Conservation (phyloP, 179 eudicot species). For the Drosera spatulata region DNA sequence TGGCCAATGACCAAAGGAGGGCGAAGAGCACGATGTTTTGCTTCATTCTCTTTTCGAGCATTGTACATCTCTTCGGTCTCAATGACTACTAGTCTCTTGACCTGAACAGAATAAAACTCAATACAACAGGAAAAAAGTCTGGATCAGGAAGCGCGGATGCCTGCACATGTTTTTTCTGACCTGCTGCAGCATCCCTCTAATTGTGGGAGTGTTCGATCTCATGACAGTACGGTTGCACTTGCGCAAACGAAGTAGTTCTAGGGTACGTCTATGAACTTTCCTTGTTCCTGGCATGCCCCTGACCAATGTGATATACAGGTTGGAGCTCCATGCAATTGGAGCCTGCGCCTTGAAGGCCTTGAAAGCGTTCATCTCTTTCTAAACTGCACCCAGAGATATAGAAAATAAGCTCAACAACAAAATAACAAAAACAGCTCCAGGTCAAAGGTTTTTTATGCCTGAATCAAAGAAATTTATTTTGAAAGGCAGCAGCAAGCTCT, state of each 20-base stretch:
- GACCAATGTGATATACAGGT: conserved; percentile 57
- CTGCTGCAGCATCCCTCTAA: conserved; percentile 78
- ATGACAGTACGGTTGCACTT: conserved; percentile 69
- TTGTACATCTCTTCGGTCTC: conserved; percentile 80
- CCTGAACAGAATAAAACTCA: conserved; percentile 18
- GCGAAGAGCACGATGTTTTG: conserved; percentile 43
- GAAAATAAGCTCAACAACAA: no score
- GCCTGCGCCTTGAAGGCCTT: conserved; percentile 15
- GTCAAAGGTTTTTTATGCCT: no score
- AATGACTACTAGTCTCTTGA: conserved; percentile 54
- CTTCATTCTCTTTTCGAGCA: conserved; percentile 47
- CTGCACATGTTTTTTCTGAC: conserved; percentile 12
- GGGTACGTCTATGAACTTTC: conserved; percentile 57
- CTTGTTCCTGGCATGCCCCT: conserved; percentile 77
- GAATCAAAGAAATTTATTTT: no score
- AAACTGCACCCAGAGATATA: conserved; percentile 1
- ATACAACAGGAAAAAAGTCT: background rate
- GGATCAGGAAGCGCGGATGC: background rate
- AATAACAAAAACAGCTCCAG: no score
- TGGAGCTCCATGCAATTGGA: conserved; percentile 17
- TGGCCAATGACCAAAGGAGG: conserved; percentile 52
- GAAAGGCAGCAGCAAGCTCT: no score
- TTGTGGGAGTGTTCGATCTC: conserved; percentile 64
- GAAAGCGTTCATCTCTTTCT: conserved; percentile 8
- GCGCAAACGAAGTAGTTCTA: conserved; percentile 53